phyloP scores from a whole-genome alignment of 768 basidiomycete species.

The Tylopilus plumbeoviolaceoides region DNA sequence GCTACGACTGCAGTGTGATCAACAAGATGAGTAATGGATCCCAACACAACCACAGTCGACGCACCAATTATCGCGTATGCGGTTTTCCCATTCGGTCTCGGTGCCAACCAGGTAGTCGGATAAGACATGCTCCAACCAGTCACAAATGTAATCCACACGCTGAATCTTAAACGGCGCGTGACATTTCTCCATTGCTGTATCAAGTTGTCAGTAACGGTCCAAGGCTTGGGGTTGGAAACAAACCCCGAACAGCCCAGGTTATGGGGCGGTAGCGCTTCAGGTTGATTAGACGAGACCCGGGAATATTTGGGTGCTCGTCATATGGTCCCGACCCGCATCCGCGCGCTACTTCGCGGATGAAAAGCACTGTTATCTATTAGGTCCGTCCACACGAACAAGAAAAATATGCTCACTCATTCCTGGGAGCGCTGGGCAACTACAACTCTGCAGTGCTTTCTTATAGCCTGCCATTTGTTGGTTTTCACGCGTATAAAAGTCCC shows the following conservation, averaged over 20 bases:
- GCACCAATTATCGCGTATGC: conserved; percentile 29
- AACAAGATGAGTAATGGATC: background rate
- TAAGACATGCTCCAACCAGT: conserved; percentile 38
- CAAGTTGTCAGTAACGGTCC: background rate
- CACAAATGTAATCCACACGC: conserved; percentile 31
- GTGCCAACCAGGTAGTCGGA: conserved; percentile 25
- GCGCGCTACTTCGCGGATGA: conserved; percentile 30
- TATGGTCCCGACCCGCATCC: conserved; percentile 31
- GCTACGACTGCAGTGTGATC: conserved; percentile 7
- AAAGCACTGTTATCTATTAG: conserved; percentile 26
- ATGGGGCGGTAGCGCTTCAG: conserved; percentile 36
- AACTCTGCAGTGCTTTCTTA: conserved; percentile 28
- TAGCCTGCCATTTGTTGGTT: conserved; percentile 28
- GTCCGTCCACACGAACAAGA: background rate
- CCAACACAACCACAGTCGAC: background rate
- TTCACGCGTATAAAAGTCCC: conserved; percentile 23
- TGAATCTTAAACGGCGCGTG: conserved; percentile 41
- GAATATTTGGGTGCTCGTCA: conserved; percentile 23
- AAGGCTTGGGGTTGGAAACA: conserved; percentile 3
- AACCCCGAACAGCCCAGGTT: conserved; percentile 40
- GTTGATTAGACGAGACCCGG: conserved; percentile 34
- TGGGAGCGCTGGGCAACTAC: conserved; percentile 29
- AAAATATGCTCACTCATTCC: conserved; percentile 26
- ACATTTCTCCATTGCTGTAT: conserved; percentile 44
- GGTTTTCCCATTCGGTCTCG: conserved; percentile 26